Base-by-base conservation (phyloP, 306 rosid genomes). In the Vigna nakashimae region DNA sequence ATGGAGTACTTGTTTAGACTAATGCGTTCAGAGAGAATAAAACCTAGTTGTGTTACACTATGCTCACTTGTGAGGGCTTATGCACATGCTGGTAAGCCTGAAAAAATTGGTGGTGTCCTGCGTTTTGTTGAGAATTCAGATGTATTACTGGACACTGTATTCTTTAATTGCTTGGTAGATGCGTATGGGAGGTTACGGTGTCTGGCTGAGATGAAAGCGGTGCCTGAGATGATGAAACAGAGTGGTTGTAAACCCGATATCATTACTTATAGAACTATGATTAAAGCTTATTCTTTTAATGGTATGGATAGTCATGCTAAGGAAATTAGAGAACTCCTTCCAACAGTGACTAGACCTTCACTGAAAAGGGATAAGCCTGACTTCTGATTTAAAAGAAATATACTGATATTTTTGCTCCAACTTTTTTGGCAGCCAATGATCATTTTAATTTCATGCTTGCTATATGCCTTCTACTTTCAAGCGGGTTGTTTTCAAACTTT, bases 41-140 rank as follows among this genome's bases (percentile, higher is more conserved):
- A 89, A 65, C 98, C 98, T 6, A 88, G 98, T 79, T 91, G 98
- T 66, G 97, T 94, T 42, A 94, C 97, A 34, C 88, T 94, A 32
- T 92, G 97, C 85, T 94, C 97, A 0, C 96, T 95, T 16, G 88
- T 91, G 64, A 89, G 80, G 87, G 98, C 98, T 59, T 95, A 95
- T 64, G 97, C 93, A 38, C 86, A 55, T 69, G 97, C 90, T 0
- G 89, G 91, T 73, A 89, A 87, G 58, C 87, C 92, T 36, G 98
- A 92, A 63, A 95, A 92, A 81, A 86, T 91, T 16, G 78, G 76
- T 0, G 88, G 91, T 32, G 89, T 92, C 67, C 71, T 95, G 74
- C 91, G 89, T 42, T 82, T 88, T 53, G 82, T 91, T 15, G 95
- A 95, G 82, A 95, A 95, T 71, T 92, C 98, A 0, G 97, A 95